phyloP scores from a whole-genome alignment of 441 rosid genomes.

The Mallotus japonicus region DNA sequence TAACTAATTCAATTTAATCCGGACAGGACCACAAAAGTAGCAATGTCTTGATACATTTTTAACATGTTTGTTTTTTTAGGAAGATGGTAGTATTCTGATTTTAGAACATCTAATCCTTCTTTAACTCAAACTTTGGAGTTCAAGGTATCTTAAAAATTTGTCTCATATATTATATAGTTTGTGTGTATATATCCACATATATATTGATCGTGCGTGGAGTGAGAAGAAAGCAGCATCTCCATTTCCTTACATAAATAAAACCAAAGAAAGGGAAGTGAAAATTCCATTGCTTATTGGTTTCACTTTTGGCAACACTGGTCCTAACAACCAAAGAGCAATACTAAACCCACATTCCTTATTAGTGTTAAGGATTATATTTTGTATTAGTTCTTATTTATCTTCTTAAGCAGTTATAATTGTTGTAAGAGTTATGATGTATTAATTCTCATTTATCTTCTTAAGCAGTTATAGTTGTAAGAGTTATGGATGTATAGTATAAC shows the following conservation, averaged over 20 bases:
- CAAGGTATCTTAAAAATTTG: background rate
- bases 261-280: conserved; percentile 1
- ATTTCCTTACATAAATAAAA: background rate
- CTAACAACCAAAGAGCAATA: background rate
- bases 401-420: too few species aligned
- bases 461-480: too few species aligned
- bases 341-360: background rate
- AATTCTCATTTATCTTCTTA: too few species aligned
- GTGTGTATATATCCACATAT: background rate
- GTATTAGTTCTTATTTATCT: too few species aligned
- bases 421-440: too few species aligned
- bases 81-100: too few species aligned
- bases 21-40: too few species aligned
- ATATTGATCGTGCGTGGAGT: background rate
- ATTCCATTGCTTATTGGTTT: conserved; percentile 21
- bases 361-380: too few species aligned
- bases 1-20: too few species aligned
- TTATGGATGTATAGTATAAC: too few species aligned
- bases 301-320: conserved; percentile 37
- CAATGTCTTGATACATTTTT: too few species aligned
- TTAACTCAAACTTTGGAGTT: background rate
- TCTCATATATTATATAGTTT: background rate
- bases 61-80: too few species aligned
- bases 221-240: conserved; percentile 10
- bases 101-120: background rate